Percentiles rank a stretch among this genome's conserved stretches.
Evolutionary conservation across 1,284 basidiomycete species (phyloP).

Genomic region (Cryptococcus floricola): DNA sequence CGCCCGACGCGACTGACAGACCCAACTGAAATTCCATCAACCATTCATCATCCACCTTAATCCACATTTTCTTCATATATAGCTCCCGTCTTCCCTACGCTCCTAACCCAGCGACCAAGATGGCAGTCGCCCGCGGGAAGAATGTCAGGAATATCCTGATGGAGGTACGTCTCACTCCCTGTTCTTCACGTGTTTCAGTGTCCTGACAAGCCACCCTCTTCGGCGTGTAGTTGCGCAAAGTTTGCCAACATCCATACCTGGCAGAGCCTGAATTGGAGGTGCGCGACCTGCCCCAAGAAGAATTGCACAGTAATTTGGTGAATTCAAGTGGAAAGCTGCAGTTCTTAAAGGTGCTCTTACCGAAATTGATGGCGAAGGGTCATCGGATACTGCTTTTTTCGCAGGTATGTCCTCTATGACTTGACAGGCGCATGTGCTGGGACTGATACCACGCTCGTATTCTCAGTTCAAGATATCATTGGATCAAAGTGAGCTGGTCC

Average conservation of each 20-base stretch:
- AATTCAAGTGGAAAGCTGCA: slow-evolving; percentile 83
- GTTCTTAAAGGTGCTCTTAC: slow-evolving; percentile 74
- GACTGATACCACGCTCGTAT: slow-evolving; percentile 38
- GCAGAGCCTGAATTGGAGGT: slow-evolving; percentile 78
- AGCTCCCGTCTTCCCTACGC: not conserved
- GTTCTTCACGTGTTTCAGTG: not conserved
- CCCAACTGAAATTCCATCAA: not conserved
- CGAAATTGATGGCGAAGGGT: slow-evolving; percentile 80
- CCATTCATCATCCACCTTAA: not conserved
- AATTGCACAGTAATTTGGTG: slow-evolving; percentile 73
- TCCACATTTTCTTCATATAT: not conserved
- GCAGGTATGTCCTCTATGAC: slow-evolving; percentile 61
- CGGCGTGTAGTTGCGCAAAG: slow-evolving; percentile 43
- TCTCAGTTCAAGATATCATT: slow-evolving; percentile 79
- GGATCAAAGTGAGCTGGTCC: slow-evolving; percentile 55
- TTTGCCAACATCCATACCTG: slow-evolving; percentile 81
- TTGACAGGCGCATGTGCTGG: not conserved
- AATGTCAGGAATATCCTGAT: slow-evolving; percentile 39
- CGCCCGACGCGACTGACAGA: not conserved
- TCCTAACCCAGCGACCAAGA: slow-evolving; percentile 5
- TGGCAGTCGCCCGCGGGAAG: slow-evolving; percentile 21
- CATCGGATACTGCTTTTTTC: slow-evolving; percentile 96
- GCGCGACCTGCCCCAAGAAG: slow-evolving; percentile 57
- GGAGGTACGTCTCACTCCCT: slow-evolving; percentile 31
- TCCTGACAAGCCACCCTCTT: not conserved